A percentile compares a stretch with the other conserved stretches of the same genome.
phyloP scores from a whole-genome alignment of 805 yeast genomes.

The Barnettozyma populi region DNA sequence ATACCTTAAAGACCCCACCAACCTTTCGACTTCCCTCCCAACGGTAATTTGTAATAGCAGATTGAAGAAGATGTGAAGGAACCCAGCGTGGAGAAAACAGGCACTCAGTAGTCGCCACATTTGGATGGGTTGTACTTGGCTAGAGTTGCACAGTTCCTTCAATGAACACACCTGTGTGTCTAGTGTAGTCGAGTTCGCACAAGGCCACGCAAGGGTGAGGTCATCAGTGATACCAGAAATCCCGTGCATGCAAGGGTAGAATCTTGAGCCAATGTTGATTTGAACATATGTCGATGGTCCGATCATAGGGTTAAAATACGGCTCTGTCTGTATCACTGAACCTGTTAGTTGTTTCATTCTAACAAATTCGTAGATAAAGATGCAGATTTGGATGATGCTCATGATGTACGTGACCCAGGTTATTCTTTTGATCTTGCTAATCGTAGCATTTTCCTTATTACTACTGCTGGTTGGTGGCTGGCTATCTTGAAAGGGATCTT shows the following conservation, averaged over 20 bases:
- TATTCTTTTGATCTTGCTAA: not conserved
- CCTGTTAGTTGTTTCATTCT: slow-evolving; percentile 57
- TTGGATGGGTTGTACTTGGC: slow-evolving; percentile 41
- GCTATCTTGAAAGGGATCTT: slow-evolving; percentile 2
- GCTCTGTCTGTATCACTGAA: slow-evolving; percentile 59
- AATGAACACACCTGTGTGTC: slow-evolving; percentile 53
- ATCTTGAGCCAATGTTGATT: slow-evolving; percentile 67
- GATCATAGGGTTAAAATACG: slow-evolving; percentile 72
- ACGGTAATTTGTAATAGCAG: slow-evolving; percentile 53
- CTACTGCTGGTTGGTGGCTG: not conserved
- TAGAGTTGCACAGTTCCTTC: slow-evolving; percentile 43
- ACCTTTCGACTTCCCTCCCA: slow-evolving; percentile 54
- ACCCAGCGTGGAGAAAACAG: slow-evolving; percentile 69
- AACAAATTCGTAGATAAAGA: slow-evolving; percentile 58
- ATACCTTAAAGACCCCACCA: slow-evolving; percentile 50
- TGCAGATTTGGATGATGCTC: slow-evolving; percentile 43
- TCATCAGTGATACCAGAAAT: slow-evolving; percentile 46
- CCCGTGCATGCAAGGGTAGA: slow-evolving; percentile 62
- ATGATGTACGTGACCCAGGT: slow-evolving; percentile 16
- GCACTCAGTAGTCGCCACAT: slow-evolving; percentile 70
- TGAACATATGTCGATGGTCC: slow-evolving; percentile 67
- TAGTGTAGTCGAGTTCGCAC: slow-evolving; percentile 58
- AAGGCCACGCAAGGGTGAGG: slow-evolving; percentile 46
- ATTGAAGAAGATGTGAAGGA: slow-evolving; percentile 62
- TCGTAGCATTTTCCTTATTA: too few species aligned